Evolutionary conservation across 2,329 filamentous ascomycete species (phyloP).

Genomic region (Pseudocercospora pini-densiflorae): DNA sequence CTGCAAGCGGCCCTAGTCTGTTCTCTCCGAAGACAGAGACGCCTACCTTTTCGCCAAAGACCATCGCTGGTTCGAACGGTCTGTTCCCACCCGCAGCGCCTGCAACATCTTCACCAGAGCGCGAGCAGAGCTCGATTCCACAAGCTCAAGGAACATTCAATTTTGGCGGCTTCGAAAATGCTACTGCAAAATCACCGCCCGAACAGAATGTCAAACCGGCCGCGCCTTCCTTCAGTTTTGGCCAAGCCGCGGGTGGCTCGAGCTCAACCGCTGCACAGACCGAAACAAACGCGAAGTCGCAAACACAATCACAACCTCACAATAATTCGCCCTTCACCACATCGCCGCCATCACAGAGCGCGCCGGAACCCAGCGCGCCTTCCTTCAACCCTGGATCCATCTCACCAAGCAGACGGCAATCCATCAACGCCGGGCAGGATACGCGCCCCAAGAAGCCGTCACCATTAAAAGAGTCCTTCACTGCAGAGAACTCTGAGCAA

Average conservation of each 20-base stretch:
- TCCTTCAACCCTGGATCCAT: constrained; percentile 18
- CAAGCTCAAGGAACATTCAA: neutral
- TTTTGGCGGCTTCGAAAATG: neutral
- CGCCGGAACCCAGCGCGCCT: constrained; percentile 15
- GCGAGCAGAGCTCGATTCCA: neutral
- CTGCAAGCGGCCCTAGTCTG: neutral
- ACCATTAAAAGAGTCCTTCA: constrained; percentile 40
- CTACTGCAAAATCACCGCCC: neutral
- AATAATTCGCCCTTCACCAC: constrained; percentile 7
- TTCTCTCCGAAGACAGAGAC: neutral
- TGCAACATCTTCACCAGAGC: neutral
- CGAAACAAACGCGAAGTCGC: constrained; percentile 27
- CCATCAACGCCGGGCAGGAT: constrained; percentile 20
- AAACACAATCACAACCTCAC: constrained; percentile 20
- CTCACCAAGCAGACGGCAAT: constrained; percentile 25
- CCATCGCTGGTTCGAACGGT: neutral
- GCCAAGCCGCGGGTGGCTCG: constrained; percentile 13
- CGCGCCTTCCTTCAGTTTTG: constrained; percentile 3
- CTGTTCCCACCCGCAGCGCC: constrained; percentile 13
- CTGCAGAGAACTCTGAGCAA: constrained; percentile 16
- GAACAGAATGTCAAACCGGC: neutral
- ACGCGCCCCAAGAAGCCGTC: constrained; percentile 40
- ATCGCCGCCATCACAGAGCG: constrained; percentile 15
- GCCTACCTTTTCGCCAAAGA: neutral
- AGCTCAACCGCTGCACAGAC: constrained; percentile 20